Evolutionary conservation across 768 basidiomycete species (phyloP), one percentile per base, ranked within the genome.

Genomic region (Strobilomyces confusus): DNA sequence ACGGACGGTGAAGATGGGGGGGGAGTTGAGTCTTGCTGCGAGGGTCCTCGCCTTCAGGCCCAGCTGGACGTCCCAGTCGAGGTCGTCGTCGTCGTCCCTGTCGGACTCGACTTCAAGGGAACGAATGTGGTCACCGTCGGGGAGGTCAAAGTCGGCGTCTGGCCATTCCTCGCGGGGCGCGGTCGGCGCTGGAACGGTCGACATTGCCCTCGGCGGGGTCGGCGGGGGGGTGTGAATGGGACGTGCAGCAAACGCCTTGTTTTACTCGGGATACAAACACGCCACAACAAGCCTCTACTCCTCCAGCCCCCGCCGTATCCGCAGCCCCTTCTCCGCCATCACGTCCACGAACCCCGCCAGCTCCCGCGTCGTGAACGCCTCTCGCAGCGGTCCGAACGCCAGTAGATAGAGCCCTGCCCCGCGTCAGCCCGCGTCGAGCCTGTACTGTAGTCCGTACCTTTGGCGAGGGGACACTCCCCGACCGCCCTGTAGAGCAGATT

Each of bases 61-160:
- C 80, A 91, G 82, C 61, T 90, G 86, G 22, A 80, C 58, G 62
- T 92, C 91, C 91, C 90, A 92, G 65, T 92, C 89, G 66, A 87
- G 45, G 40, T 79, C 80, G 40, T 79, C 81, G 38, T 80, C 79
- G 48, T 81, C 77, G 54, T 83, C 82, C 71, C 78, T 86, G 75
- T 87, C 85, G 20, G 79, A 78, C 58, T 80, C 80, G 17, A 72
- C 69, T 58, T 77, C 80, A 23, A 77, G 77, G 34, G 84, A 70
- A 60, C 85, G 81, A 48, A 89, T 79, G 45, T 81, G 75, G 44
- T 80, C 80, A 40, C 81, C 89, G 44, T 92, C 90, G 50, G 87
- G 84, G 20, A 92, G 74, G 67, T 91, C 90, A 66, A 92, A 92
- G 72, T 92, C 90, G 56, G 87, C 86, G 69, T 92, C 90, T 41